phyloP scores from a whole-genome alignment of 2,329 filamentous ascomycete species.

The Neofusicoccum laricinum region DNA sequence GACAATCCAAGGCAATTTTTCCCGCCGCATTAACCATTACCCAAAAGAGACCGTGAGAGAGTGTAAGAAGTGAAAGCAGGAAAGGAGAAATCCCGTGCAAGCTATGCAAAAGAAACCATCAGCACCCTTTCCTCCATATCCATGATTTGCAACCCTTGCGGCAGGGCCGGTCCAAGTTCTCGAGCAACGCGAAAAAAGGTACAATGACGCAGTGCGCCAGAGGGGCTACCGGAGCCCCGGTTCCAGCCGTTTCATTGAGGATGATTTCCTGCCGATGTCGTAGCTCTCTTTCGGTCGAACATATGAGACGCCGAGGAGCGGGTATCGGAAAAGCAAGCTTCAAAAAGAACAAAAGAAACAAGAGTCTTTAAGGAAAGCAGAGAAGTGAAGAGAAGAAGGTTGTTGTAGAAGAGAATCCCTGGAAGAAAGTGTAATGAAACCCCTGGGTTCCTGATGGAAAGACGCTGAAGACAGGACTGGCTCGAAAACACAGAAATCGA shows the following conservation, averaged over 20 bases:
- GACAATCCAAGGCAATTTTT: not conserved
- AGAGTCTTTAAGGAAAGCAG: not conserved
- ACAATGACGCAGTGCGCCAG: not conserved
- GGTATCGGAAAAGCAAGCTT: not conserved
- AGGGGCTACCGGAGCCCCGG: not conserved
- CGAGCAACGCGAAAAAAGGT: too few relatives aligned
- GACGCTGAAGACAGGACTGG: not conserved
- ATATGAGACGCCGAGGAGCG: not conserved
- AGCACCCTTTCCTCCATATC: not conserved
- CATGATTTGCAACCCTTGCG: too few relatives aligned
- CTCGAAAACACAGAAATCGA: not conserved
- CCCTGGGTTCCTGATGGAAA: not conserved
- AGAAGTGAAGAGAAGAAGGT: not conserved
- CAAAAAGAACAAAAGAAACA: not conserved
- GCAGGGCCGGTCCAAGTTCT: too few relatives aligned
- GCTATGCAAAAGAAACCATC: not conserved
- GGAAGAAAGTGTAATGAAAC: not conserved
- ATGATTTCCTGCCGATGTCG: not conserved
- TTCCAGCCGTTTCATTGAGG: not conserved
- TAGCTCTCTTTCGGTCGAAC: not conserved
- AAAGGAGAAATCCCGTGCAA: not conserved
- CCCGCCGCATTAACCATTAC: slow-evolving; percentile 4
- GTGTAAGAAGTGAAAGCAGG: not conserved
- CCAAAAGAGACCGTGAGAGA: not conserved
- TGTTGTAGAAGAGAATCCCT: not conserved